phyloP scores from a whole-genome alignment of 129 eudicot species.

The Gnaphalium uliginosum region DNA sequence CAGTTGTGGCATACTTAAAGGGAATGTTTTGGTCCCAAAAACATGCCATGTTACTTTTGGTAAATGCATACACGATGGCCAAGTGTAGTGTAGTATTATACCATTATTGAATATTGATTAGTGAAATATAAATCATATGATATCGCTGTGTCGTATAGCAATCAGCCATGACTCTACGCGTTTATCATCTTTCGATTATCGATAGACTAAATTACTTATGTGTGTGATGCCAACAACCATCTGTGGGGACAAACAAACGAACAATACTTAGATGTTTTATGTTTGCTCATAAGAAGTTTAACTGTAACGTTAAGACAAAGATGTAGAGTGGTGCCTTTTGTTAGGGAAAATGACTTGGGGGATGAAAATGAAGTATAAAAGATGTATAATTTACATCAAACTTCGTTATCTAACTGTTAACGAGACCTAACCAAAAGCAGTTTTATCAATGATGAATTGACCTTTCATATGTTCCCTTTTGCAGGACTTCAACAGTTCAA shows the following conservation, averaged over 20 bases:
- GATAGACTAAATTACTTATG: background rate
- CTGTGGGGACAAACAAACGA: background rate
- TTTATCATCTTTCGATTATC: background rate
- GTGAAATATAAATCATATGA: slow-evolving; percentile 13
- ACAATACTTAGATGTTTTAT: background rate
- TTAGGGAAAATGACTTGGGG: no score
- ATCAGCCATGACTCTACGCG: background rate
- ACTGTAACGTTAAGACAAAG: no score
- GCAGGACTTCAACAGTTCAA: background rate
- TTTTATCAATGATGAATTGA: background rate
- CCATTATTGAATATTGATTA: slow-evolving; percentile 21
- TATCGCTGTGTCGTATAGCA: slow-evolving; percentile 6
- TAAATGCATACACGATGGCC: slow-evolving; percentile 29
- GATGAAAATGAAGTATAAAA: background rate
- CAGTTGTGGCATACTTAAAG: slow-evolving; percentile 10
- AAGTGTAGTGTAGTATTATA: slow-evolving; percentile 9
- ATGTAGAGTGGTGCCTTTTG: no score
- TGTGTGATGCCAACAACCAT: background rate
- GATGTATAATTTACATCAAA: slow-evolving; percentile 6
- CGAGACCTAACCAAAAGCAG: background rate
- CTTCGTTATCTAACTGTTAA: background rate
- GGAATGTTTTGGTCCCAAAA: slow-evolving; percentile 34
- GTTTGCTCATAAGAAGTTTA: no score
- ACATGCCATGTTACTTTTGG: slow-evolving; percentile 37
- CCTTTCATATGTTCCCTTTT: background rate